Base-by-base conservation (phyloP, 306 rosid species). In the Trichosanthes truncata region DNA sequence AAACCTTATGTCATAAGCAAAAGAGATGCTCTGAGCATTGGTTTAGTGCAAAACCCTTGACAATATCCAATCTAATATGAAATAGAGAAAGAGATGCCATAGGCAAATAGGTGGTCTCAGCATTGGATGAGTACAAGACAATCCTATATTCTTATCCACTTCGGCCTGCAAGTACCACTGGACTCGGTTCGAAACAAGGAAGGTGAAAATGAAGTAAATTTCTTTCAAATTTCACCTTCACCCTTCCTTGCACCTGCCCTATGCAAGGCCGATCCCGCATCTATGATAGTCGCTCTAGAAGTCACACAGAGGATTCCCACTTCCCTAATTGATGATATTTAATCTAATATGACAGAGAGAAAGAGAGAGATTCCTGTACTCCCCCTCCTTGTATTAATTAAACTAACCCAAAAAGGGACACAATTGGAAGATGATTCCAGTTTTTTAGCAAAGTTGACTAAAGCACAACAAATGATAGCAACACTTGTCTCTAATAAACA, bases 361-460 rank as follows among this genome's bases (percentile, higher is more conserved):
- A 5, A 41, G 35, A 21, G 20, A 25, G 77, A 45, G 77, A 41
- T 71, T 13, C 13, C 36, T 13, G 35, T 1, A 4, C 12, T 71
- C 40, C 75, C 52, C 20, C 75, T 69, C 76, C 35, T 5, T n/a
- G 53, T 69, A 21, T 11, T 26, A 8, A 46, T 26, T 9, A 46
- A 72, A 46, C 77, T 13, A 72, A 72, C 41, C 77, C 41, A 6
- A 45, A 72, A 72, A 46, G 25, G 21, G 25, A 49, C 76, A 72
- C 77, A 29, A 71, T 43, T 71, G 75, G 12, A 68, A 69, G 53
- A 69, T 41, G 77, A 71, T 71, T 46, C 53, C 77, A 46, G 38
- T 25, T 71, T 45, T 13, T 11, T 57, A 71, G 36, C 26, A 10
- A 36, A 35, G 73, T 65, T 36, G 48, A 36, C 73, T 65, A 35